Conservation (phyloP, 805 yeast species). For the Cyberlindnera samutprakarnensis region DNA sequence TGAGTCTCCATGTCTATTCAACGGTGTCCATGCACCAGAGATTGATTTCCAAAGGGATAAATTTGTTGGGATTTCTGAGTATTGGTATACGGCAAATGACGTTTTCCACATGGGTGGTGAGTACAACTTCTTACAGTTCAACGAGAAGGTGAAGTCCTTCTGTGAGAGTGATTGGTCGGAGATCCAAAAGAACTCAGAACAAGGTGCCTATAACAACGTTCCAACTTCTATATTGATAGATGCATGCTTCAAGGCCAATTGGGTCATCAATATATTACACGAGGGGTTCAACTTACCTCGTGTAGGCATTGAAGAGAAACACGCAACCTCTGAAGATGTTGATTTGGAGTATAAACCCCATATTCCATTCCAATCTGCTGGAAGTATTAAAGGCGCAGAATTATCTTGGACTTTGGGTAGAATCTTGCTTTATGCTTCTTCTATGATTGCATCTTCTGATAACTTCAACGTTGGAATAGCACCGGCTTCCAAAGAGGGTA, state of each 20-base stretch:
- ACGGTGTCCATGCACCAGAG: conserved; percentile 91
- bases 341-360: conserved; percentile 26
- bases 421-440: conserved; percentile 74
- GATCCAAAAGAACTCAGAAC: conserved; percentile 37
- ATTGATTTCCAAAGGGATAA: conserved; percentile 73
- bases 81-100: conserved; percentile 96
- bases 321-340: conserved; percentile 16
- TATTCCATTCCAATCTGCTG: conserved; percentile 77
- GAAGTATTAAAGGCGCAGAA: conserved; percentile 74
- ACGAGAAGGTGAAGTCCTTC: conserved; percentile 55
- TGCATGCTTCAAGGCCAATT: conserved; percentile 91
- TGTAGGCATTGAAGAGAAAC: conserved; percentile 42
- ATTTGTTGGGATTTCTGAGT: conserved; percentile 92
- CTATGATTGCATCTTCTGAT: conserved; percentile 23
- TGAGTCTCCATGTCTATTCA: conserved; percentile 86
- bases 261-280: conserved; percentile 86
- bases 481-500: conserved; percentile 20
- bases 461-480: conserved; percentile 14
- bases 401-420: conserved; percentile 94
- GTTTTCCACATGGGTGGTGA: conserved; percentile 84
- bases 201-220: conserved; percentile 52
- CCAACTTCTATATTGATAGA: conserved; percentile 51
- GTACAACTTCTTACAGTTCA: conserved; percentile 68
- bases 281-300: conserved; percentile 90
- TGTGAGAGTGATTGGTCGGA: conserved; percentile 74